Conservation (phyloP, 169 alveolate genomes). For the Eimeria brunetti region DNA sequence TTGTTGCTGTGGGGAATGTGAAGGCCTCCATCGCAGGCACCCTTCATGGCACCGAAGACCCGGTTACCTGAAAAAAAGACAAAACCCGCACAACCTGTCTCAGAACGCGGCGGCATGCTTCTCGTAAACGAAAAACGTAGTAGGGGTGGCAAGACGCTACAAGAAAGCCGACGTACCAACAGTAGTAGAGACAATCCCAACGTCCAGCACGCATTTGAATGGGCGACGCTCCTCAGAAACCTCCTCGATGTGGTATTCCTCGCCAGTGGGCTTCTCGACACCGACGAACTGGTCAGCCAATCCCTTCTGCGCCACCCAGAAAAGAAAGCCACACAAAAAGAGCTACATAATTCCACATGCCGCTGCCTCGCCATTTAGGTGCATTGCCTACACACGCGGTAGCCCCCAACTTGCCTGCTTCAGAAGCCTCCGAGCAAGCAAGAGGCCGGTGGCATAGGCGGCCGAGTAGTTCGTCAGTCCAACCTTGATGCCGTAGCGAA, state of each 20-base stretch:
- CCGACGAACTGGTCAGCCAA: slow-evolving; percentile 91
- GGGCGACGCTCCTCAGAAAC: slow-evolving; percentile 98
- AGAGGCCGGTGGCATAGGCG: slow-evolving; percentile 99
- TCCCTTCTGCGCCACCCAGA: neutral
- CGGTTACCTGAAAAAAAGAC: slow-evolving; percentile 94
- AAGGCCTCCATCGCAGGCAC: slow-evolving; percentile 99
- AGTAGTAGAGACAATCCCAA: slow-evolving; percentile 99
- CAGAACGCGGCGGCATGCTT: no score
- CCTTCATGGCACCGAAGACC: slow-evolving; percentile 99
- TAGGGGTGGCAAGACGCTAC: neutral
- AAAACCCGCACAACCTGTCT: neutral
- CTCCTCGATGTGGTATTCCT: slow-evolving; percentile 97
- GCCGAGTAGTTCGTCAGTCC: slow-evolving; percentile 99
- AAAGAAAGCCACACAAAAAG: neutral
- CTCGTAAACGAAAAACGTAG: neutral
- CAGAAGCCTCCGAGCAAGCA: slow-evolving; percentile 98
- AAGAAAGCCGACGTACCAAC: slow-evolving; percentile 83
- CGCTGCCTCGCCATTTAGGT: neutral
- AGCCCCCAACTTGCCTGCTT: slow-evolving; percentile 77
- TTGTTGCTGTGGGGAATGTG: slow-evolving; percentile 99
- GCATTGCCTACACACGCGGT: neutral
- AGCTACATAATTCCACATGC: neutral
- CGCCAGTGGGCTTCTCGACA: slow-evolving; percentile 96
- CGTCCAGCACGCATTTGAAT: slow-evolving; percentile 99
- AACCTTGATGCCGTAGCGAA: slow-evolving; percentile 98